A percentile compares a stretch with the other conserved stretches of the same genome.
phyloP scores from a whole-genome alignment of 106 monocot genomes.

The Acorus calamus region DNA sequence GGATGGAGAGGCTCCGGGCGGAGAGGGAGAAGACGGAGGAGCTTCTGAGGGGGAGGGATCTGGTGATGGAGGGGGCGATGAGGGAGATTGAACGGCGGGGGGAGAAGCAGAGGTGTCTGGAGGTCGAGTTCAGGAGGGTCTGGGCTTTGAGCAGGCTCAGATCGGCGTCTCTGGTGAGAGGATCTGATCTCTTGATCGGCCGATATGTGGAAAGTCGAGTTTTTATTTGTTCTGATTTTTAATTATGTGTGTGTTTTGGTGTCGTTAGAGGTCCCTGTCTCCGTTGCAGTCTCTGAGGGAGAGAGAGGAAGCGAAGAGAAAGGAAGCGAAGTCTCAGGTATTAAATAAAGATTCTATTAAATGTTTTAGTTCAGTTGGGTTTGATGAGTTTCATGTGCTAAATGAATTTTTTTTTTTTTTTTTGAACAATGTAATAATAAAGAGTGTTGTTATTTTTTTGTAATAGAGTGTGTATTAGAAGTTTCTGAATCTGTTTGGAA shows the following conservation, averaged over 20 bases:
- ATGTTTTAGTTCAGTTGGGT: too few relatives aligned
- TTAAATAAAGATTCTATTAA: too few relatives aligned
- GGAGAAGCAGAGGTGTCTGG: constrained; percentile 4
- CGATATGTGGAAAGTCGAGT: too few relatives aligned
- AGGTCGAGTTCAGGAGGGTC: not conserved
- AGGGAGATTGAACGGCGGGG: constrained; percentile 1
- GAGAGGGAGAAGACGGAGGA: constrained; percentile 11
- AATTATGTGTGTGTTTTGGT: not conserved
- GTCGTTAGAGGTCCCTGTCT: not conserved
- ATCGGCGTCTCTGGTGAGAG: constrained; percentile 2
- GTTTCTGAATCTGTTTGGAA: too few relatives aligned
- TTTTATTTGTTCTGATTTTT: not conserved
- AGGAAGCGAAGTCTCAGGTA: too few relatives aligned
- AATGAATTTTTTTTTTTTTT: too few relatives aligned
- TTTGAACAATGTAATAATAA: too few relatives aligned
- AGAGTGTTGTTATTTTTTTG: too few relatives aligned
- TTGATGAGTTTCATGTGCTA: too few relatives aligned
- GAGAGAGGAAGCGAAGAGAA: not conserved
- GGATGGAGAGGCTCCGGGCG: constrained; percentile 1
- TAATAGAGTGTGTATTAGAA: too few relatives aligned
- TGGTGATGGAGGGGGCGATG: not conserved
- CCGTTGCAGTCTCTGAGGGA: constrained; percentile 5
- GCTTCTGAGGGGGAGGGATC: not conserved
- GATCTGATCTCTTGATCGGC: not conserved
- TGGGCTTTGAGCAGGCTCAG: not conserved